Conservation (phyloP, 441 rosid species). For the Syzygium syzygioides region DNA sequence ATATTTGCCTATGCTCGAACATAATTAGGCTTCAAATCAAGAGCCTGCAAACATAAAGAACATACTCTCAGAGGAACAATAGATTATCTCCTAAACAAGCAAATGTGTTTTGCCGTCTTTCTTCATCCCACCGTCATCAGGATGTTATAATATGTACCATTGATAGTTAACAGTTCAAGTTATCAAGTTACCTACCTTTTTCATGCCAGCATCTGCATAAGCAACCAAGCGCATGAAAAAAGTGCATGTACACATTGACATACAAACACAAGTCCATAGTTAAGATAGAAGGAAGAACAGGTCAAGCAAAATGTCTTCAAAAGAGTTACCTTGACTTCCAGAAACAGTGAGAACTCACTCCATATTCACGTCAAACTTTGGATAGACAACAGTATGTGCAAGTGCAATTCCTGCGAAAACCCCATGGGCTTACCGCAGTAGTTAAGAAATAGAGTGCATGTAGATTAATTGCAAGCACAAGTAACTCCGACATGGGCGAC, state of each 20-base stretch:
- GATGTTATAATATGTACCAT: not conserved
- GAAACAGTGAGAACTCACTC: not conserved
- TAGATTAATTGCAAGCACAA: not conserved
- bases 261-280: not conserved
- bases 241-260: not conserved
- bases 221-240: not conserved
- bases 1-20: slow-evolving; percentile 99
- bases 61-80: not conserved
- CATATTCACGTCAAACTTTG: not conserved
- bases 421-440: not conserved
- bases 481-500: not conserved
- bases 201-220: not conserved
- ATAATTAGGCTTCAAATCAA: slow-evolving; percentile 97
- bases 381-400: not conserved
- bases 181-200: not conserved
- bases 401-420: not conserved
- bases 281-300: not conserved
- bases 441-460: not conserved
- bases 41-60: slow-evolving; percentile 53
- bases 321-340: not conserved
- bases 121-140: not conserved
- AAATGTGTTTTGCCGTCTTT: not conserved
- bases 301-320: not conserved
- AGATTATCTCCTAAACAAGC: not conserved
- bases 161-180: not conserved